A percentile compares a stretch with the other conserved stretches of the same genome.
Conservation (phyloP, 495 filamentous ascomycete species). For the Annulohypoxylon maeteangense region DNA sequence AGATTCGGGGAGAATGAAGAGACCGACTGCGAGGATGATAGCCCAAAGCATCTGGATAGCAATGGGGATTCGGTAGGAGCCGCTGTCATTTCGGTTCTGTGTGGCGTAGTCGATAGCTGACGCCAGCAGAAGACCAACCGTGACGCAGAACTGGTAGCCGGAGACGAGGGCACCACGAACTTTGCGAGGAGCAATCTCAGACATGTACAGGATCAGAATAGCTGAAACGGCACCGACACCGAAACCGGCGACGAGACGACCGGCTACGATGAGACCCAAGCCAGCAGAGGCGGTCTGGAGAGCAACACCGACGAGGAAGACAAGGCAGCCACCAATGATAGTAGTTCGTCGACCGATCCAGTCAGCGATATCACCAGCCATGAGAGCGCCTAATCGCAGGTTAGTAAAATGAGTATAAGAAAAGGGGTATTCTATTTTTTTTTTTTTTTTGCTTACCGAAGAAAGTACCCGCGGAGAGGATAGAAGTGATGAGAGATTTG, state of each 20-base stretch:
- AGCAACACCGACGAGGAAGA: constrained; percentile 72
- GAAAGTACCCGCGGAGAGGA: constrained; percentile 80
- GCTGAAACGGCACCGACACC: constrained; percentile 81
- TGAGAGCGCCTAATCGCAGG: constrained; percentile 61
- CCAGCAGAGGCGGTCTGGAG: constrained; percentile 62
- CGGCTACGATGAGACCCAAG: constrained; percentile 68
- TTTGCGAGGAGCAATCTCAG: constrained; percentile 72
- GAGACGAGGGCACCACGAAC: constrained; percentile 79
- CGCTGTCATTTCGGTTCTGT: constrained; percentile 67
- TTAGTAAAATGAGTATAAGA: neutral
- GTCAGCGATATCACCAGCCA: constrained; percentile 76
- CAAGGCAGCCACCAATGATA: constrained; percentile 70
- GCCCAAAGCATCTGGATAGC: constrained; percentile 77
- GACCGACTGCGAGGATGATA: constrained; percentile 68
- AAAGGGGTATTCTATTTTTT: neutral
- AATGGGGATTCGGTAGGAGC: constrained; percentile 78
- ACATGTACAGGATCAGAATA: constrained; percentile 82
- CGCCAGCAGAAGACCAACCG: constrained; percentile 75
- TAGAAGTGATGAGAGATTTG: constrained; percentile 75
- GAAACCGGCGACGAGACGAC: constrained; percentile 76
- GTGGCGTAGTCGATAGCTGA: constrained; percentile 78
- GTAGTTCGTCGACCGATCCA: constrained; percentile 74
- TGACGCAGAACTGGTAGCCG: constrained; percentile 82
- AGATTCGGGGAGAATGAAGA: constrained; percentile 76
- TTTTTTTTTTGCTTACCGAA: constrained; percentile 55